Base-by-base conservation (phyloP, 2,329 filamentous ascomycete species). In the Stenocarpella maydis region DNA sequence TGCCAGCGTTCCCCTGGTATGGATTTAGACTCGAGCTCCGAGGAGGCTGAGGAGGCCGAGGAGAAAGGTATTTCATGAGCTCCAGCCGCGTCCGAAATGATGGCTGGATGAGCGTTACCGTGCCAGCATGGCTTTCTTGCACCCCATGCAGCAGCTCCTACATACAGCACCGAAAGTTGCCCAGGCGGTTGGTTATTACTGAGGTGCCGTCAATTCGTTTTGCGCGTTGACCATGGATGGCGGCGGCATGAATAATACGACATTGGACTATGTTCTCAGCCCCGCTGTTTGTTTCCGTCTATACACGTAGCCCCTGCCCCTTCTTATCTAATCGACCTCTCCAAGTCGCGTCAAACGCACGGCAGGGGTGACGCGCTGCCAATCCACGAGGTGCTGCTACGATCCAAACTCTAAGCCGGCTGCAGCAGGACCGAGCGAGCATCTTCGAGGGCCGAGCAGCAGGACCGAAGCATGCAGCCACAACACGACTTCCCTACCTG, bases 261-360 rank as follows among this genome's bases (percentile, higher is more conserved):
- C 4, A 34, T 9, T 63, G 58, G 14, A 28, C 28, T 6, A 61
- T 49, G 14, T 7, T 24, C 1, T 0, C 58, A 63, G 58, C 47
- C 58, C 58, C 58, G 28, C 31, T 9, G 31, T 4, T 9, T 34
- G 31, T 24, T 5, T 6, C 14, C 19, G 4, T 14, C 15, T 2
- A 19, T 63, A 4, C 9, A 10, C 12, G 28, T 14, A 45, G 64
- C 15, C 37, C 41, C 37, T n/a, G n/a, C n/a, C n/a, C n/a, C n/a
- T n/a, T n/a, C 66, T 68, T 68, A 68, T 63, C 54, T 68, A 65
- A 68, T 68, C 58, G 49, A 6, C 26, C 28, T 1, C 34, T 15
- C 37, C 31, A 67, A 58, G 65, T 67, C 65, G 65, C 65, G 65
- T 67, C 28, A n/a, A n/a, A n/a, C n/a, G 6, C 5, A 37, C 19